Conservation (phyloP, 225 moss, liverwort and hornwort species). For the Rhytidiadelphus loreus region DNA sequence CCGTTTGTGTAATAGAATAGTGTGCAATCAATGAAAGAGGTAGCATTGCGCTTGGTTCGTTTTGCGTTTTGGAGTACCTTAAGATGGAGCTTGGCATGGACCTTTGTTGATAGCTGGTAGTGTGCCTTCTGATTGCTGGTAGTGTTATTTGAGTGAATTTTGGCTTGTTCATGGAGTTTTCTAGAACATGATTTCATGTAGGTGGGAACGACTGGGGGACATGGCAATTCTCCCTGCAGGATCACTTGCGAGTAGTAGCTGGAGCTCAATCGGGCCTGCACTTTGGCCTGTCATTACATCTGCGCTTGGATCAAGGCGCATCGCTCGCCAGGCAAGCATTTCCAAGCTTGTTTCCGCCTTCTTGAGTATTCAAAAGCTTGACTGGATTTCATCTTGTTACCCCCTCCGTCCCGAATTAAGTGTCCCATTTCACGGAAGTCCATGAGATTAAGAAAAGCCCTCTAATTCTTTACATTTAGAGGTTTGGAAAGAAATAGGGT, state of each 20-base stretch:
- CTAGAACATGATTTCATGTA: slow-evolving; percentile 23
- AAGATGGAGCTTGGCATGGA: not conserved
- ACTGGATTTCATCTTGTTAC: not conserved
- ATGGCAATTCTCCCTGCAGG: slow-evolving; percentile 77
- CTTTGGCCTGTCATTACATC: slow-evolving; percentile 53
- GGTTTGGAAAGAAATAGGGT: not conserved
- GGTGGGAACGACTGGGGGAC: slow-evolving; percentile 93
- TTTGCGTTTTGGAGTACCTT: not conserved
- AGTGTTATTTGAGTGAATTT: not conserved
- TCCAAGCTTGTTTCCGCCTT: not conserved
- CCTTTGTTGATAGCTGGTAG: not conserved
- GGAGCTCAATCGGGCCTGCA: slow-evolving; percentile 55
- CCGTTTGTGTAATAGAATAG: not conserved
- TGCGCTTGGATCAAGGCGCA: slow-evolving; percentile 50
- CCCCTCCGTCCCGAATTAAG: not conserved
- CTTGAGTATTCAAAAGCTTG: not conserved
- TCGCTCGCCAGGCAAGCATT: slow-evolving; percentile 64
- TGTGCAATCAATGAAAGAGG: not conserved
- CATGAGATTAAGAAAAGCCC: not conserved
- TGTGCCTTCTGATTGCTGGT: not conserved
- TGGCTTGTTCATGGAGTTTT: slow-evolving; percentile 7
- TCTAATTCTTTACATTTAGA: not conserved
- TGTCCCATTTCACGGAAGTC: not conserved
- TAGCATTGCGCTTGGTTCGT: not conserved
- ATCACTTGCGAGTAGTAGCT: slow-evolving; percentile 44